phyloP scores from a whole-genome alignment of 257 asterid species.

The Asclepias syriaca region DNA sequence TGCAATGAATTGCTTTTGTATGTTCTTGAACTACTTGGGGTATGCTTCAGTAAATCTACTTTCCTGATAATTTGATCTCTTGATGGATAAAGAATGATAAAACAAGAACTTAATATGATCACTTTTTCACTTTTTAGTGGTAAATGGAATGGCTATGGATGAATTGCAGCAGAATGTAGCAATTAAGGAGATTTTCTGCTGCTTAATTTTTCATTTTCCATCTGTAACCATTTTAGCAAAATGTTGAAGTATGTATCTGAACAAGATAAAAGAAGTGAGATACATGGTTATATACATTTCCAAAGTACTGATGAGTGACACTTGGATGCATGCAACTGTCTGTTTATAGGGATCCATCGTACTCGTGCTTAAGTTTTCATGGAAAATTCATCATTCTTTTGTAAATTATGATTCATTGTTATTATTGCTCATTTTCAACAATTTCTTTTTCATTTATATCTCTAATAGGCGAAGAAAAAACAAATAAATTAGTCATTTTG shows the following conservation, averaged over 20 bases:
- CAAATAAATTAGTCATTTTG: neutral
- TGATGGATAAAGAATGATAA: neutral
- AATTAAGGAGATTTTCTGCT: neutral
- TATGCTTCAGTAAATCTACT: too few relatives aligned
- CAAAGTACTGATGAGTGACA: neutral
- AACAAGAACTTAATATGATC: neutral
- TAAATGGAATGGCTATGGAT: neutral
- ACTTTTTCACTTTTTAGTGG: neutral
- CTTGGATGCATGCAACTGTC: neutral
- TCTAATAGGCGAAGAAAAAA: neutral
- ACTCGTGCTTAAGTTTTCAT: neutral
- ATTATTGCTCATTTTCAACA: neutral
- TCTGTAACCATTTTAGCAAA: neutral
- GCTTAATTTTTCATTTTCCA: neutral
- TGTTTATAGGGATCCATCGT: neutral
- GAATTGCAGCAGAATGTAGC: neutral
- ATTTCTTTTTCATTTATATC: neutral
- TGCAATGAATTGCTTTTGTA: neutral
- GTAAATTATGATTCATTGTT: neutral
- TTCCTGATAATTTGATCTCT: neutral
- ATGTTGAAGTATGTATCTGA: neutral
- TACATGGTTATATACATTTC: neutral
- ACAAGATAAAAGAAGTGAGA: neutral
- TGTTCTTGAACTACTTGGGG: neutral
- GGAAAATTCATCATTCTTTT: neutral